Conservation (phyloP, 306 rosid genomes). For the Senna tora region DNA sequence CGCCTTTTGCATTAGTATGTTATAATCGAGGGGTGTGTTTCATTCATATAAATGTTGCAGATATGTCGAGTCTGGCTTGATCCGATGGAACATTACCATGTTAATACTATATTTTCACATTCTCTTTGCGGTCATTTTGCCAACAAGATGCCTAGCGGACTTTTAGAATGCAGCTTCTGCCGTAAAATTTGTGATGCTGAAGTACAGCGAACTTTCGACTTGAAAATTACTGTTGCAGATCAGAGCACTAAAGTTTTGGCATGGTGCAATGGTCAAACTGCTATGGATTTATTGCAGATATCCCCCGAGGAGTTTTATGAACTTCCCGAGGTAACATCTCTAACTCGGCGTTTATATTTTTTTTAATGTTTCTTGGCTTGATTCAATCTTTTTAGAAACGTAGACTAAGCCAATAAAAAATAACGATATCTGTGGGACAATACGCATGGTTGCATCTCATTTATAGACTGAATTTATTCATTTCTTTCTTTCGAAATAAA, state of each 20-base stretch:
- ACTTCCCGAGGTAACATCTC: slow-evolving; percentile 77
- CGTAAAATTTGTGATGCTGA: slow-evolving; percentile 50
- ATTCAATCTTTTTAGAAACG: neutral
- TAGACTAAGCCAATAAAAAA: neutral
- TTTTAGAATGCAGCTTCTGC: slow-evolving; percentile 75
- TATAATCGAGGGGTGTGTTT: slow-evolving; percentile 13
- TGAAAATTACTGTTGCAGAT: slow-evolving; percentile 86
- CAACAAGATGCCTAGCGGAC: slow-evolving; percentile 48
- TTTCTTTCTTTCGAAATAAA: neutral
- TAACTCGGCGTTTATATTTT: slow-evolving; percentile 15
- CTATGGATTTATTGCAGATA: slow-evolving; percentile 88
- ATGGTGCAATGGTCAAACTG: slow-evolving; percentile 88
- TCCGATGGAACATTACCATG: slow-evolving; percentile 60
- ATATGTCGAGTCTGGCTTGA: slow-evolving; percentile 70
- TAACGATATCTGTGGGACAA: neutral
- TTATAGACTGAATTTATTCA: neutral
- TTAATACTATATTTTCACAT: slow-evolving; percentile 72
- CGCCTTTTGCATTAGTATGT: neutral
- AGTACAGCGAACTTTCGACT: slow-evolving; percentile 61
- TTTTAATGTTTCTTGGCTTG: too few relatives aligned
- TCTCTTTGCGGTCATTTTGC: slow-evolving; percentile 80
- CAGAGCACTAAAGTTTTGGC: slow-evolving; percentile 71
- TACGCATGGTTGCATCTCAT: neutral
- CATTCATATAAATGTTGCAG: slow-evolving; percentile 46
- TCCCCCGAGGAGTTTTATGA: slow-evolving; percentile 81